phyloP scores from a whole-genome alignment of 2,329 filamentous ascomycete genomes.

The Pseudocercospora fijiensis region DNA sequence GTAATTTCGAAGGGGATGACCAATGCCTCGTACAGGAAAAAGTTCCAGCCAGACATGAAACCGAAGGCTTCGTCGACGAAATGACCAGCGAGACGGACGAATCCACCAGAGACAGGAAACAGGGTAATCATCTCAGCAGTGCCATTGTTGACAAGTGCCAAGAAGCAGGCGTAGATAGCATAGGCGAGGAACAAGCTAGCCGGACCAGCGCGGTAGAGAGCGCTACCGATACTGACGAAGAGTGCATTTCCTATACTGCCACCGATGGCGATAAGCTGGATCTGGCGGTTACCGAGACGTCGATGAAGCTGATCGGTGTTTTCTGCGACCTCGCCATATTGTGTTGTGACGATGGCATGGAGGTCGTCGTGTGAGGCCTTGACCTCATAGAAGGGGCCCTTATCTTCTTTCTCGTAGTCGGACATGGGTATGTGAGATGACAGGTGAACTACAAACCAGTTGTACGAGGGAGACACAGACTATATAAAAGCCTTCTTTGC shows the following conservation, averaged over 20 bases:
- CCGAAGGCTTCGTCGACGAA: constrained; percentile 67
- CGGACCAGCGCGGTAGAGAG: constrained; percentile 48
- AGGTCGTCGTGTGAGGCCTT: constrained; percentile 11
- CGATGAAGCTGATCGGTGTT: constrained; percentile 46
- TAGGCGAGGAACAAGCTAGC: constrained; percentile 26
- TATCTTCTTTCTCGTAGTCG: constrained; percentile 7
- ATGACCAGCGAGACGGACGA: constrained; percentile 63
- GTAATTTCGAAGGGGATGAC: constrained; percentile 56
- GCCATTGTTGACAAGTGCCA: constrained; percentile 63
- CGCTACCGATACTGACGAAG: constrained; percentile 54
- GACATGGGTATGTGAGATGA: background rate
- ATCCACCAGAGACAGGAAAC: constrained; percentile 41
- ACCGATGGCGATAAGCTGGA: constrained; percentile 28
- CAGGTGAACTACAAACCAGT: background rate
- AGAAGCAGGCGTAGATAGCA: constrained; percentile 47
- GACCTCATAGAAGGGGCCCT: constrained; percentile 8
- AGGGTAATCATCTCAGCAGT: constrained; percentile 59
- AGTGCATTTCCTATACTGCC: constrained; percentile 28
- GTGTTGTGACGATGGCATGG: constrained; percentile 23
- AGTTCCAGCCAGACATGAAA: constrained; percentile 51
- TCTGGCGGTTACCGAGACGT: constrained; percentile 51
- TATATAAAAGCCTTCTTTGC: constrained; percentile 1
- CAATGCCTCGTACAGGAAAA: constrained; percentile 54
- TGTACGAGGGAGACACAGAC: background rate
- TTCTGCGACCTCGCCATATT: constrained; percentile 32